These are phyloP conservation scores for Argentina anserina DNA, from an alignment of 306 rosid genomes.

Conservation along the genomic window DNA sequence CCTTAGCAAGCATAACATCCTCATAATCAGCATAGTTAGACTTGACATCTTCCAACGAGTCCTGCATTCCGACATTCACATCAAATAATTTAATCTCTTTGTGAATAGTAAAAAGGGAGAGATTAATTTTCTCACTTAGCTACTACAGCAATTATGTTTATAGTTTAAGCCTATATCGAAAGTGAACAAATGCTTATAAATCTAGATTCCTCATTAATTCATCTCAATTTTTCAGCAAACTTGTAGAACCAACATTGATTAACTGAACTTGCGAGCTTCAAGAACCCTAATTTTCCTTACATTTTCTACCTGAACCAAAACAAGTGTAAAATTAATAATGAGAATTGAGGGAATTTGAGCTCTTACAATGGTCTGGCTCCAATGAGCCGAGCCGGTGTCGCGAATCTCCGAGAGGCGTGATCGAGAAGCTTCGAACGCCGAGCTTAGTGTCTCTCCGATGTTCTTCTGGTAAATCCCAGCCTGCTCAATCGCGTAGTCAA, in stretches of 20 bases:
- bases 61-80: conserved; percentile 38
- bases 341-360: neutral
- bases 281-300: neutral
- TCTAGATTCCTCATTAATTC: neutral
- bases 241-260: neutral
- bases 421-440: conserved; percentile 54
- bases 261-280: neutral
- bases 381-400: conserved; percentile 67
- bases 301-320: neutral
- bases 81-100: conserved; percentile 2
- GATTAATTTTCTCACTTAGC: neutral
- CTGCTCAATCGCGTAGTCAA: conserved; percentile 63
- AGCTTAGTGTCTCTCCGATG: conserved; percentile 46
- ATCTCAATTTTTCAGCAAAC: neutral
- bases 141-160: neutral
- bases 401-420: conserved; percentile 67
- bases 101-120: neutral
- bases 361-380: conserved; percentile 54
- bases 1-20: conserved; percentile 51
- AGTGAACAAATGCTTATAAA: neutral
- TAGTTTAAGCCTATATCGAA: neutral
- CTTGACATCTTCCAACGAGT: conserved; percentile 53
- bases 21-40: conserved; percentile 60
- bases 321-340: neutral
- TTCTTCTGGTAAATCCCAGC: conserved; percentile 55